Evolutionary conservation across 306 rosid species (phyloP).

Genomic region (Cucurbita maxima): DNA sequence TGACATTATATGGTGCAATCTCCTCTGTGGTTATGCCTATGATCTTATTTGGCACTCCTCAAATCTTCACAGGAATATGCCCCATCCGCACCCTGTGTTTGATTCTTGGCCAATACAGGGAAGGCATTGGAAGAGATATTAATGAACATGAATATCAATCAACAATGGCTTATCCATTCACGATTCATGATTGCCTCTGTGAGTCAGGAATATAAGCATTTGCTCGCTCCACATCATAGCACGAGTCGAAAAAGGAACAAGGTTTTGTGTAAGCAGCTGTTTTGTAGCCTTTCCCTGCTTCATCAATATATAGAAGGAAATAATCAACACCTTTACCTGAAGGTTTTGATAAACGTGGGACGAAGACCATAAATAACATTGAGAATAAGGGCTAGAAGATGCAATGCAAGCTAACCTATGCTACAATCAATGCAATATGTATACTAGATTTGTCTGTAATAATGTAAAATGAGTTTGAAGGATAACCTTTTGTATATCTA

Average conservation of each 20-base stretch:
- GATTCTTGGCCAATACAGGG: neutral
- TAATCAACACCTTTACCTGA: conserved; percentile 82
- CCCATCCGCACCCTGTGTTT: conserved; percentile 54
- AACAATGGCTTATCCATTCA: neutral
- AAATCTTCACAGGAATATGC: conserved; percentile 61
- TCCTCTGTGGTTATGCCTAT: conserved; percentile 94
- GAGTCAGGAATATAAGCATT: neutral
- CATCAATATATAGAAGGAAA: conserved; percentile 77
- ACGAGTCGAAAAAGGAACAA: neutral
- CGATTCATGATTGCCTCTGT: neutral
- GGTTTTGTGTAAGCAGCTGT: conserved; percentile 21
- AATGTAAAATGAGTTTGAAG: neutral
- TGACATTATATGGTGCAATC: conserved; percentile 15
- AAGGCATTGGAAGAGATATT: neutral
- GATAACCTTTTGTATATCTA: neutral
- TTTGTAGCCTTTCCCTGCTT: conserved; percentile 75
- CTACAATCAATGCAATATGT: neutral
- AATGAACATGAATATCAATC: neutral
- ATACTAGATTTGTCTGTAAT: neutral
- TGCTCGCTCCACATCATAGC: neutral
- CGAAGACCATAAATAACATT: neutral
- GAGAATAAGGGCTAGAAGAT: neutral
- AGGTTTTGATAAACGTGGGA: neutral
- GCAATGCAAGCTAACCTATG: neutral
- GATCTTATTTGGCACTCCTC: conserved; percentile 55